Base-by-base conservation (phyloP, 2,329 filamentous ascomycete genomes). In the Talaromyces sp. region DNA sequence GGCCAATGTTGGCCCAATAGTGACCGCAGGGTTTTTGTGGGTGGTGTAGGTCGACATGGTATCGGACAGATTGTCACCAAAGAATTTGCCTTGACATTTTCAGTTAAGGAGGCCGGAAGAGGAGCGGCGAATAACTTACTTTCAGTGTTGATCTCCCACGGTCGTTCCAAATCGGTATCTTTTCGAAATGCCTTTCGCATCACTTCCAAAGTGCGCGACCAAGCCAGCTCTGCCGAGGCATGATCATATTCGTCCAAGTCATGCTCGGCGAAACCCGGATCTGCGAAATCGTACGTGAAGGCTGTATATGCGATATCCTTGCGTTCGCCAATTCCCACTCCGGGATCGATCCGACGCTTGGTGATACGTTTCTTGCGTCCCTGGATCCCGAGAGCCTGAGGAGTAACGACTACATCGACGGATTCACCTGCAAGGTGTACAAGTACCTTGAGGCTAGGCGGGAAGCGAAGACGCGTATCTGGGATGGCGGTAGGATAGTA, bases 191-290 rank as follows among this genome's bases (percentile, higher is more conserved):
- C 89, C 66, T 82, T 83, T 47, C 87, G 81, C 41, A 91, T 80
- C 0, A 82, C 76, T 1, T 81, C 80, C 65, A 93, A 72, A 41
- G 86, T 88, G 8, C 90, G 82, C n/a, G 83, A 86, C 84, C 88
- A 92, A 0, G 90, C 89, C 22, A 92, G 72, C n/a, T 85, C 83
- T 1, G 89, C 85, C 0, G 84, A 84, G 3, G 90, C 80, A 10
- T 83, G 80, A 68, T 92, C 84, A 70, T 87, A 92, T 68, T 89
- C 86, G 2, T 90, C 87, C 37, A 90, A 74, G 64, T 91, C 86
- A 22, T 84, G 82, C 75, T 93, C 90, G 0, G 90, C 90, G 68
- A 93, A 93, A 0, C 90, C 90, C 0, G 86, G 78, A 60, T 86
- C 78, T 0, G 77, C 85, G 66, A 82, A 80, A 11, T 83, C 80